Percentiles rank a stretch among this genome's conserved stretches.
Evolutionary conservation across 306 rosid species (phyloP).

Genomic region (Comarum palustre): DNA sequence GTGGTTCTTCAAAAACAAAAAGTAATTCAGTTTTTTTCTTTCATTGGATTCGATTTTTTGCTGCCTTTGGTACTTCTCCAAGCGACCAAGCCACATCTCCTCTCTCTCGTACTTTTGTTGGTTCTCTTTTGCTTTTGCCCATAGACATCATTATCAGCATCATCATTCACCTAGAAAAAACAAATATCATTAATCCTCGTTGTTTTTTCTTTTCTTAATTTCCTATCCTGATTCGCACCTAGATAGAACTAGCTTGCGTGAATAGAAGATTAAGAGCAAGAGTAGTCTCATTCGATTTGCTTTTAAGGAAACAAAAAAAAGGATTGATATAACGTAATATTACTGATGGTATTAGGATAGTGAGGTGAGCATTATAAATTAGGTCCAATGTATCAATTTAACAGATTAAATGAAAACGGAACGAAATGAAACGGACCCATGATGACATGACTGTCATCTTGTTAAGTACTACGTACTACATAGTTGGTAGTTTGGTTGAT

Average conservation of each 20-base stretch:
- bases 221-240: neutral
- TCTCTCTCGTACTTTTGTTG: neutral
- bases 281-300: neutral
- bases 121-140: constrained; percentile 23
- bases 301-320: neutral
- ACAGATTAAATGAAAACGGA: neutral
- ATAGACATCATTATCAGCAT: constrained; percentile 19
- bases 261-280: neutral
- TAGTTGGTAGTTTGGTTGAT: too few species aligned
- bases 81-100: constrained; percentile 30
- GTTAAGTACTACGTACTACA: neutral
- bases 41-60: constrained; percentile 61
- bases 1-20: constrained; percentile 37
- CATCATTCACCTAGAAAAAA: neutral
- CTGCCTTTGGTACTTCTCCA: constrained; percentile 38
- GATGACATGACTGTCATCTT: neutral
- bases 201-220: neutral
- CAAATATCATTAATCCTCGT: neutral
- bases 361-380: neutral
- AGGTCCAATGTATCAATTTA: neutral
- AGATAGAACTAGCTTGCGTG: neutral
- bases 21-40: constrained; percentile 14
- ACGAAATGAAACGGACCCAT: constrained; percentile 18
- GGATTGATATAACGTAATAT: neutral
- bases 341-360: neutral